Evolutionary conservation across 495 filamentous ascomycete species (phyloP).

Genomic region (Neurospora hispaniola): DNA sequence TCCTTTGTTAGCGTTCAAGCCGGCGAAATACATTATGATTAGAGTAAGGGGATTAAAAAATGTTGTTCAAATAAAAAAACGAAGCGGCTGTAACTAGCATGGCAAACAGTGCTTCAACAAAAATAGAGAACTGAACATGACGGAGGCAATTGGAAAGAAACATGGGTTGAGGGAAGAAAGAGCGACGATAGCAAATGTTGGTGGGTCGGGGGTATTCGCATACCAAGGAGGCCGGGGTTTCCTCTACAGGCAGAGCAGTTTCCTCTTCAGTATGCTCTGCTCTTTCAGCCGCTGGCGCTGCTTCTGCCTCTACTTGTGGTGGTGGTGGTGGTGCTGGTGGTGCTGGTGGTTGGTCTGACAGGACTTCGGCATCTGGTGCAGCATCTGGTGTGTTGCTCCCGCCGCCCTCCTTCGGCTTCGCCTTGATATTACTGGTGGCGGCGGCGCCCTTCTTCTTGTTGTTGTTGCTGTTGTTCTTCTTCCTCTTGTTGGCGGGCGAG

Average conservation of each 20-base stretch:
- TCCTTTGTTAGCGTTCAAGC: background rate
- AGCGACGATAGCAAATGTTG: background rate
- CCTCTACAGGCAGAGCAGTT: background rate
- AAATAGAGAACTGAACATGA: background rate
- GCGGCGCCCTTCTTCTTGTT: slow-evolving; percentile 35
- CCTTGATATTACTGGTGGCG: slow-evolving; percentile 16
- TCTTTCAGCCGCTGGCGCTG: background rate
- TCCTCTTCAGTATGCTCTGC: background rate
- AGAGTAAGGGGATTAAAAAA: background rate
- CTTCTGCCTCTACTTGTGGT: background rate
- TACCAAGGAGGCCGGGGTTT: background rate
- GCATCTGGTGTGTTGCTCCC: background rate
- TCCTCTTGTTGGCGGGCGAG: slow-evolving; percentile 45
- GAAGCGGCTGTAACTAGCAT: background rate
- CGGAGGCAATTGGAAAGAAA: background rate
- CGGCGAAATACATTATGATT: background rate
- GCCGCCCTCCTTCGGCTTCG: slow-evolving; percentile 1
- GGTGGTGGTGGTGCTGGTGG: background rate
- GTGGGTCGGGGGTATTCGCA: background rate
- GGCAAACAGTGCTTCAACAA: background rate
- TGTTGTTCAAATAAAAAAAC: background rate
- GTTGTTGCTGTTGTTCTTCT: slow-evolving; percentile 59
- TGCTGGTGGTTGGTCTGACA: slow-evolving; percentile 1
- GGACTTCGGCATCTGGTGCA: background rate
- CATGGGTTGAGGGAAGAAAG: background rate